Evolutionary conservation across 768 basidiomycete genomes (phyloP).

Genomic region (Ramaria sp.): DNA sequence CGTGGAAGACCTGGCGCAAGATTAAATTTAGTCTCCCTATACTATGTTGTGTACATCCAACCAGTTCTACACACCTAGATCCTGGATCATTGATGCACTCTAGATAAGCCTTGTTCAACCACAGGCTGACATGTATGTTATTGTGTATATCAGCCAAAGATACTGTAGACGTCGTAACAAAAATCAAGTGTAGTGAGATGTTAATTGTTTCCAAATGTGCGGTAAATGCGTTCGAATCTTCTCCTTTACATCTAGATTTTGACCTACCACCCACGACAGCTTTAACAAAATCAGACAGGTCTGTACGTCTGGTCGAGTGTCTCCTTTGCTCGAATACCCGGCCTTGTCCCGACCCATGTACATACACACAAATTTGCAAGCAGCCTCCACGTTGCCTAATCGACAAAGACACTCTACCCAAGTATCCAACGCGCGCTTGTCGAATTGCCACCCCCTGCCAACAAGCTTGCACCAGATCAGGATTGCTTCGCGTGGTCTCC

Average conservation of each 20-base stretch:
- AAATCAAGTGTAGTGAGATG: constrained; percentile 1
- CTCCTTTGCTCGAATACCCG: constrained; percentile 11
- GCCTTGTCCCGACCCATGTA: constrained; percentile 46
- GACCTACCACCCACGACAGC: constrained; percentile 22
- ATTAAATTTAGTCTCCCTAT: not conserved
- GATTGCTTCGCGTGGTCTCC: constrained; percentile 38
- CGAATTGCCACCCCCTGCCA: constrained; percentile 40
- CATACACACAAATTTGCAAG: constrained; percentile 47
- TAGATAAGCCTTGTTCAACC: constrained; percentile 51
- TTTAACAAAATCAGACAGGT: constrained; percentile 44
- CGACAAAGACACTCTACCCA: constrained; percentile 85
- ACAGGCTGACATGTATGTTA: constrained; percentile 26
- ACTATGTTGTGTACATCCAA: not conserved
- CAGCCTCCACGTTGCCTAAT: constrained; percentile 52
- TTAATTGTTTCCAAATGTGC: constrained; percentile 8
- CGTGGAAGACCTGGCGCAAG: constrained; percentile 59
- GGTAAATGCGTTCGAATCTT: constrained; percentile 9
- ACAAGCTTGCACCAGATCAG: constrained; percentile 44
- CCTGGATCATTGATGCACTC: not conserved
- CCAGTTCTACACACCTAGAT: not conserved
- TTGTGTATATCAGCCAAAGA: not conserved
- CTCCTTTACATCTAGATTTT: constrained; percentile 7
- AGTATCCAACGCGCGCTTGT: constrained; percentile 65
- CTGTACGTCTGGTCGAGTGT: constrained; percentile 37
- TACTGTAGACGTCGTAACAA: not conserved